Base-by-base conservation (phyloP, 1,284 basidiomycete species). In the Sporisorium scitamineum region DNA sequence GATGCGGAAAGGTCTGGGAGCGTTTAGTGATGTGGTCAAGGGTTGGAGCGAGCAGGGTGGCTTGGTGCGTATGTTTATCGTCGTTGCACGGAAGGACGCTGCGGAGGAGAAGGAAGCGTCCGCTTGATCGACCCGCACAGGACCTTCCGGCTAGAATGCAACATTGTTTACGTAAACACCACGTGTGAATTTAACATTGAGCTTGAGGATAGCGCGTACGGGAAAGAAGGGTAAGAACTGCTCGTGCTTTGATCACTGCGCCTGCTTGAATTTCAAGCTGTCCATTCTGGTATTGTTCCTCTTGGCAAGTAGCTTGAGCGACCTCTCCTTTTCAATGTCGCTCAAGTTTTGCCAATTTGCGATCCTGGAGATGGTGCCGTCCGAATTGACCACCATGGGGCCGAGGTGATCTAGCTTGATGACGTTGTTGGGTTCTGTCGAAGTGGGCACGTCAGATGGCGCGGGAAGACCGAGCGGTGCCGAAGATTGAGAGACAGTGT, bases 331-430 rank as follows among this genome's bases (percentile, higher is more conserved):
- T 48, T 82, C 80, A 11, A 69, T 53, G 24, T 77, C 67, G 50
- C 77, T 73, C 79, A 82, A 56, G 27, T 61, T 54, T 18, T 56
- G 39, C 80, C 80, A 82, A 37, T 80, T 80, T 26, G 75, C 64
- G 44, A 82, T 80, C 16, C 80, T 63, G 16, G 80, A 82, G 57
- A 82, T 74, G 34, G 80, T 82, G 48, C 80, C 80, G 59, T 82
- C 72, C 39, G 68, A 69, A 51, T 80, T 80, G 63, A 82, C 76
- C 14, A 82, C 64, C 63, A 82, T 75, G 6, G 80, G 80, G 1
- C 80, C 80, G 32, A 82, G 67, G 18, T 79, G 66, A 34, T 82
- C 80, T 6, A 82, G 68, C 59, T 78, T 80, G 70, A 79, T 63
- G 47, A 61, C 65, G n/a, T 61, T 59, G 53, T 62, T 69, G 11